Percentiles rank a stretch among this genome's conserved stretches.
phyloP scores from a whole-genome alignment of 495 filamentous ascomycete species.

The Lasiosphaeris hirsuta region DNA sequence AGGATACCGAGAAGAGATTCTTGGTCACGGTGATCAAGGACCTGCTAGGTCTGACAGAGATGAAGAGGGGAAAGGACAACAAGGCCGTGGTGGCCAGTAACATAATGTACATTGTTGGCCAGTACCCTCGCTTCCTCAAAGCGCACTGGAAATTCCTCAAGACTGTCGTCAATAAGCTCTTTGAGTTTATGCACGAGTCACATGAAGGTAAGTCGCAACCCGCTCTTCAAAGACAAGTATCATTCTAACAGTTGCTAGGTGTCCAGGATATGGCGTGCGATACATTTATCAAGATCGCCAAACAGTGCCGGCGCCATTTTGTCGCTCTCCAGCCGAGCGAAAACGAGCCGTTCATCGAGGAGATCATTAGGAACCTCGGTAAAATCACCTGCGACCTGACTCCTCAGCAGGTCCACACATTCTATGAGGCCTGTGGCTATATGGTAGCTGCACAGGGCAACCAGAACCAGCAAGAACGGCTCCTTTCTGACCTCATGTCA shows the following conservation, averaged over 20 bases:
- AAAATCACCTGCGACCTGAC: conserved; percentile 93
- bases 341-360: conserved; percentile 94
- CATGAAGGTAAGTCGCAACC: conserved; percentile 71
- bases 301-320: conserved; percentile 96
- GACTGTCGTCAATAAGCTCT: conserved; percentile 99
- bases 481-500: conserved; percentile 89
- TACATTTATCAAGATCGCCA: conserved; percentile 99
- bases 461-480: conserved; percentile 80
- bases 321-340: conserved; percentile 94
- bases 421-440: conserved; percentile 98
- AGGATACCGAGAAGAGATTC: conserved; percentile 98
- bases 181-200: conserved; percentile 99
- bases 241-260: conserved; percentile 45
- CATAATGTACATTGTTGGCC: conserved; percentile 99
- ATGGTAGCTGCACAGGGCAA: conserved; percentile 99
- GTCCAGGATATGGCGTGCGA: conserved; percentile 99
- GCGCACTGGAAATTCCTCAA: conserved; percentile 99
- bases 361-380: conserved; percentile 91
- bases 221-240: neutral
- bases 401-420: conserved; percentile 96
- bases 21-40: conserved; percentile 98
- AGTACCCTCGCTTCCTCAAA: conserved; percentile 97
- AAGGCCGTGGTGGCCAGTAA: conserved; percentile 99
- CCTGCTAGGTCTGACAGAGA: conserved; percentile 94
- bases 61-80: conserved; percentile 99